Conservation (phyloP, 257 asterid genomes). For the Capsicum chinense region DNA sequence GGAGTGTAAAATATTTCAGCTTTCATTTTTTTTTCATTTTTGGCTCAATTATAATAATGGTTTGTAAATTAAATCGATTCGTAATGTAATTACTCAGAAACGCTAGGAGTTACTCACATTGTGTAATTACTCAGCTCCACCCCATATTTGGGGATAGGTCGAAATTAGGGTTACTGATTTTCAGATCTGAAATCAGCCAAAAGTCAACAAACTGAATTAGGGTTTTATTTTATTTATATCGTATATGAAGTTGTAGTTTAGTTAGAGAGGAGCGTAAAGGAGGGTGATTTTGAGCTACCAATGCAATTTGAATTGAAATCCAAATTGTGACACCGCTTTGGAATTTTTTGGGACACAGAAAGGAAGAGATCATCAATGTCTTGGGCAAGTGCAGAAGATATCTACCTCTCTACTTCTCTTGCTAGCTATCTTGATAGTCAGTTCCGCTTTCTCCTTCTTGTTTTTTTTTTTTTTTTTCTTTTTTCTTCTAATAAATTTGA, state of each 20-base stretch:
- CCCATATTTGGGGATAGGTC: not conserved
- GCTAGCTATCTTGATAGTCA: constrained; percentile 98
- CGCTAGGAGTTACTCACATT: too few relatives aligned
- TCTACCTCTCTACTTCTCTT: constrained; percentile 91
- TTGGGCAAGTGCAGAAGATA: constrained; percentile 98
- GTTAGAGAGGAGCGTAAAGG: not conserved
- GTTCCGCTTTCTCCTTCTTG: constrained; percentile 31
- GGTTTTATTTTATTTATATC: too few relatives aligned
- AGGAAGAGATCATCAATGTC: constrained; percentile 58
- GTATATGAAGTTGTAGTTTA: too few relatives aligned
- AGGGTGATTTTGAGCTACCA: constrained; percentile 41
- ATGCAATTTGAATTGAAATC: constrained; percentile 51
- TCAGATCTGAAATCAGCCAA: constrained; percentile 16
- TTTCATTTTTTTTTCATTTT: too few relatives aligned
- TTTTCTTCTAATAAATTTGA: not conserved
- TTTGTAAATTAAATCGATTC: too few relatives aligned
- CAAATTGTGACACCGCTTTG: too few relatives aligned
- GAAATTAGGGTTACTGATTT: constrained; percentile 22
- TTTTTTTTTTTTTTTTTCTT: not conserved
- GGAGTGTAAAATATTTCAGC: too few relatives aligned
- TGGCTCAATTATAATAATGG: too few relatives aligned
- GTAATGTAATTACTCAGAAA: too few relatives aligned
- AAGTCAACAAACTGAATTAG: not conserved
- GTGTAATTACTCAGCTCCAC: not conserved
- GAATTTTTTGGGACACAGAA: constrained; percentile 43